Evolutionary conservation across 202 grass and related monocot genomes (phyloP).

Genomic region (Setaria viridis): DNA sequence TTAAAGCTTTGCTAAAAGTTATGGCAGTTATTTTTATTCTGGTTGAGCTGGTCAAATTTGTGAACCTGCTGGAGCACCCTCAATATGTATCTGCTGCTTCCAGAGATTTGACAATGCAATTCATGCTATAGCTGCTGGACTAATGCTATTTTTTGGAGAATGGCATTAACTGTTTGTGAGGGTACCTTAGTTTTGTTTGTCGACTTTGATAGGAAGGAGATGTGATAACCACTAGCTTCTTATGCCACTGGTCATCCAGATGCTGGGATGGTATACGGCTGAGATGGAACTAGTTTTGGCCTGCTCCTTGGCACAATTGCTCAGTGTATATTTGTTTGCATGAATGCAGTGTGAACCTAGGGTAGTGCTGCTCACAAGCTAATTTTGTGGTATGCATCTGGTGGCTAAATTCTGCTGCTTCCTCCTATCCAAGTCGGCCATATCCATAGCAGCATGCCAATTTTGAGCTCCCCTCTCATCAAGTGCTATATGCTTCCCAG

Average conservation of each 20-base stretch:
- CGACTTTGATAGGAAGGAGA: slow-evolving; percentile 28
- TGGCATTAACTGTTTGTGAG: slow-evolving; percentile 17
- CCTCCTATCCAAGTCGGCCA: slow-evolving; percentile 16
- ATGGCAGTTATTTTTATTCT: slow-evolving; percentile 30
- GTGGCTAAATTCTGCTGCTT: slow-evolving; percentile 40
- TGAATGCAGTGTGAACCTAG: slow-evolving; percentile 45
- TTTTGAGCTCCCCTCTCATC: slow-evolving; percentile 15
- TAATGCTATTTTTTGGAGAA: slow-evolving; percentile 37
- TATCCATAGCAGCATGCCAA: slow-evolving; percentile 27
- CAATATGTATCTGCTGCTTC: slow-evolving; percentile 32
- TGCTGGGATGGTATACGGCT: slow-evolving; percentile 19
- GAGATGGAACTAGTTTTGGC: slow-evolving; percentile 34
- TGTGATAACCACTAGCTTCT: slow-evolving; percentile 42
- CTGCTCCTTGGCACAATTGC: slow-evolving; percentile 6
- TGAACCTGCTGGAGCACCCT: slow-evolving; percentile 41
- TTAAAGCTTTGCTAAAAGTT: slow-evolving; percentile 33
- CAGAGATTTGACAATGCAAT: slow-evolving; percentile 16
- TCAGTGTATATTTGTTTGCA: slow-evolving; percentile 29
- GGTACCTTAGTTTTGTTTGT: slow-evolving; percentile 32
- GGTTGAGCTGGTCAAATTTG: slow-evolving; percentile 48
- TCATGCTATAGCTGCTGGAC: slow-evolving; percentile 24
- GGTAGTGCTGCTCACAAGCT: slow-evolving; percentile 36
- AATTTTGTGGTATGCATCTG: slow-evolving; percentile 18
- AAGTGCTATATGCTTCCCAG: slow-evolving; percentile 25
- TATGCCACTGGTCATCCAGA: slow-evolving; percentile 20